Evolutionary conservation across 331 rosid species (phyloP).

Genomic region (Pyrus hybrid): DNA sequence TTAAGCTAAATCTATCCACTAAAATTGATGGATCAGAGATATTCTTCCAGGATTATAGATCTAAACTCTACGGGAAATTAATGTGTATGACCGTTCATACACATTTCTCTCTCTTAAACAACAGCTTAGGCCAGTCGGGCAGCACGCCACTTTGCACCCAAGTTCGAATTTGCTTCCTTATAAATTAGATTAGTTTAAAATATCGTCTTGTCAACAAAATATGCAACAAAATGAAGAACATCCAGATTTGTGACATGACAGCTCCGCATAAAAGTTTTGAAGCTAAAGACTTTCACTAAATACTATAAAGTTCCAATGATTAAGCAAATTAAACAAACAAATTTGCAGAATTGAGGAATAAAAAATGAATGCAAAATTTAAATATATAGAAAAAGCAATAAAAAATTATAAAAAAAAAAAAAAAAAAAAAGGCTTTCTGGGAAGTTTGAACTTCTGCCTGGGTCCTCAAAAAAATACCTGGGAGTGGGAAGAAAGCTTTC

Average conservation of each 20-base stretch:
- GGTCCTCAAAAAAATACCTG: conserved; percentile 14
- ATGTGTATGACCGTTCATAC: background rate
- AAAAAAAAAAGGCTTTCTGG: background rate
- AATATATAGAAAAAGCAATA: background rate
- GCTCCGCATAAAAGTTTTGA: background rate
- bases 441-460: background rate
- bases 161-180: too few relatives aligned
- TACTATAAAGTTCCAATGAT: background rate
- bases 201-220: background rate
- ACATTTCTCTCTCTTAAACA: background rate
- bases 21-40: background rate
- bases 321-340: conserved; percentile 1
- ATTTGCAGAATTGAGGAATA: background rate
- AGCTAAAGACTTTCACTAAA: background rate
- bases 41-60: background rate
- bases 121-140: too few relatives aligned
- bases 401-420: background rate
- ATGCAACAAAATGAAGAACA: background rate
- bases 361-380: background rate
- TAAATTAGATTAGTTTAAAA: background rate
- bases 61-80: background rate
- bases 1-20: too few relatives aligned
- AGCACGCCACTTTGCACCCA: too few relatives aligned
- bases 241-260: background rate
- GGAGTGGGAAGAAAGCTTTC: conserved; percentile 5